These are phyloP conservation scores for Rhodocollybia butyracea DNA, from an alignment of 768 basidiomycete genomes.

Conservation along the genomic window DNA sequence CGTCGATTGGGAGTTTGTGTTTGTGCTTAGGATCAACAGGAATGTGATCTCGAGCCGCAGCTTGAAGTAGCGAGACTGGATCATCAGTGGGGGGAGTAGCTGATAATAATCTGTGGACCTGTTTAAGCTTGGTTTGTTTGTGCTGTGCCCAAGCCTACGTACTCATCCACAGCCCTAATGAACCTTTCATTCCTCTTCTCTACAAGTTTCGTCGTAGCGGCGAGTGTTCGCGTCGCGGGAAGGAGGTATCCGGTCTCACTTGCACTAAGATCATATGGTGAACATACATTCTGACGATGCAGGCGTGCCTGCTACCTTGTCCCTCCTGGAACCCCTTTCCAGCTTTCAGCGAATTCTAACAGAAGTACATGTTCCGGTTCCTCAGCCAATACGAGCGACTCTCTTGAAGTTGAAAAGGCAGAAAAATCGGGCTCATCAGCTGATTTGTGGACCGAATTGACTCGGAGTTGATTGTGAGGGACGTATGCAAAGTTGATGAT, in stretches of 20 bases:
- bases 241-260: conserved; percentile 10
- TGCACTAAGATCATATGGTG: too few species aligned
- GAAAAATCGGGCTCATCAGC: conserved; percentile 38
- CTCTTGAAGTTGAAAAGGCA: conserved; percentile 20
- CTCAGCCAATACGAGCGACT: conserved; percentile 13
- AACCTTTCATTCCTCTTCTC: conserved; percentile 69
- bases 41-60: conserved; percentile 66
- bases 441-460: conserved; percentile 35
- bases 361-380: conserved; percentile 48
- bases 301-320: too few species aligned
- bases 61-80: conserved; percentile 58
- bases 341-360: conserved; percentile 49
- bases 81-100: conserved; percentile 47
- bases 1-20: conserved; percentile 8
- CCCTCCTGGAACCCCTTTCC: conserved; percentile 26
- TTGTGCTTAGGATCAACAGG: conserved; percentile 54
- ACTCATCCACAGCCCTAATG: conserved; percentile 67
- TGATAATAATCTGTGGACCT: conserved; percentile 54
- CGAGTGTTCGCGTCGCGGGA: conserved; percentile 35
- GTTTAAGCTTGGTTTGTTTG: neutral
- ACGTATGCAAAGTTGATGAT: conserved; percentile 82
- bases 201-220: conserved; percentile 65
- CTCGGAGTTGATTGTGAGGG: conserved; percentile 55
- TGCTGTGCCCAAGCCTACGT: conserved; percentile 12
- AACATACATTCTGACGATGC: too few species aligned